Base-by-base conservation (phyloP, 257 asterid genomes). In the Solanum bulbocastanum region DNA sequence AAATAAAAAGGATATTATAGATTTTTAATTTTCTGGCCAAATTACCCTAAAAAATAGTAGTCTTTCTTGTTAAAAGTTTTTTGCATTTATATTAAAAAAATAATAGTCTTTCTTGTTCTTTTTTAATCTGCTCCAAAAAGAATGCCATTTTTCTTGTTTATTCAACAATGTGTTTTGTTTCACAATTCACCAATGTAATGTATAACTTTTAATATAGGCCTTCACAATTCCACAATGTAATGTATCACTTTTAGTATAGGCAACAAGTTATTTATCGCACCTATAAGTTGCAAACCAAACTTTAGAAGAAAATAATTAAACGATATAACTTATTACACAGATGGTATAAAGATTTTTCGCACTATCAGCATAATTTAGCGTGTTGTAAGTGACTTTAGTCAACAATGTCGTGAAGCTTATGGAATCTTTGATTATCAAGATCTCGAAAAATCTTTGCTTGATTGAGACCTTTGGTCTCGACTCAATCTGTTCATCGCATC, bases 391-490 rank as follows among this genome's bases (percentile, higher is more conserved):
- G 42, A 32, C 13, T 40, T 85, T 18, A 40, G 11, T 85, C 44
- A 85, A 90, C 95, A 75, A 90, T 44, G 15, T 88, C 87, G 81
- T 87, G 93, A 85, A 75, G 84, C 88, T 91, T 87, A 86, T 87
- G 88, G 82, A 85, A 83, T 79, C 79, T 90, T 88, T 84, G 86
- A n/a, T 87, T 90, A 58, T 91, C 91, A 83, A 85, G 72, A 62
- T 89, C 90, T 83, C 91, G 85, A 73, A 88, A 90, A 90, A 56
- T 92, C 94, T 90, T 94, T 90, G 16, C 92, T 91, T 40, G 98
- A 95, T 35, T 90, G 90, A 39, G 96, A 92, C 85, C 96, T 92
- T 86, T 89, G 95, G 10, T 90, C 93, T 65, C 62, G 86, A 88
- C 88, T 89, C 87, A 87, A 74, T 87, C 91, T 91, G 88, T 85